Conservation (phyloP, 768 basidiomycete genomes). For the Wakefieldia striispora region DNA sequence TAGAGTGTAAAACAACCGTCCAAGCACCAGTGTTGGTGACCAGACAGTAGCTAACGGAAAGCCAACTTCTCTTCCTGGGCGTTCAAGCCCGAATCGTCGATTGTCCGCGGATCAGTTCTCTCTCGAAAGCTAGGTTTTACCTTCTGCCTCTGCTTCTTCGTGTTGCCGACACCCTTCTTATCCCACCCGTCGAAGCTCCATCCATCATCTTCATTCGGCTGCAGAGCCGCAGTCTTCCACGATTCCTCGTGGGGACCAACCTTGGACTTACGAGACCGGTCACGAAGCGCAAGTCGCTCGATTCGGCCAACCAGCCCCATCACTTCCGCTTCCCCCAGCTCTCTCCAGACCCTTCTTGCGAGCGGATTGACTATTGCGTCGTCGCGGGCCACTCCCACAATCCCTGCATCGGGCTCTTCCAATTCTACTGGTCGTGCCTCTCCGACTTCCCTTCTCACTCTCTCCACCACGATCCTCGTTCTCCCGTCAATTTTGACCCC, state of each 20-base stretch:
- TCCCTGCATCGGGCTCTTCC: not conserved
- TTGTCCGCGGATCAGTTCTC: no score
- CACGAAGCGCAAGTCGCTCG: slow-evolving; percentile 40
- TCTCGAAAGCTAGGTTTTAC: no score
- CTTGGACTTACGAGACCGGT: slow-evolving; percentile 14
- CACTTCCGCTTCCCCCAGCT: slow-evolving; percentile 47
- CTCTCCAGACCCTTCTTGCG: slow-evolving; percentile 41
- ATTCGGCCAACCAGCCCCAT: slow-evolving; percentile 51
- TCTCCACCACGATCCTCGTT: slow-evolving; percentile 63
- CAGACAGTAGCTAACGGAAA: no score
- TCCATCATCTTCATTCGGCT: slow-evolving; percentile 32
- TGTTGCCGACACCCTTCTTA: not conserved
- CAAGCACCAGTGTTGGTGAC: no score
- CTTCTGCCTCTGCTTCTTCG: slow-evolving; percentile 1
- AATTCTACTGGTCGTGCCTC: slow-evolving; percentile 47
- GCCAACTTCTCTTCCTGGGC: no score
- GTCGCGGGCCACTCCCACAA: slow-evolving; percentile 34
- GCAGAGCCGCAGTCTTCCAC: slow-evolving; percentile 46
- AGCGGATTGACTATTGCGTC: slow-evolving; percentile 28
- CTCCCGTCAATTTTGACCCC: slow-evolving; percentile 63
- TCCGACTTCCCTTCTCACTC: slow-evolving; percentile 60
- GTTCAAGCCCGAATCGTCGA: no score
- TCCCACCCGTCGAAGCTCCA: slow-evolving; percentile 55
- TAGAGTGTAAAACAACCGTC: no score
- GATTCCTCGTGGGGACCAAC: slow-evolving; percentile 17